These are phyloP conservation scores for Ascosphaera apis DNA, from an alignment of 2,329 filamentous ascomycete genomes.

Conservation along the genomic window DNA sequence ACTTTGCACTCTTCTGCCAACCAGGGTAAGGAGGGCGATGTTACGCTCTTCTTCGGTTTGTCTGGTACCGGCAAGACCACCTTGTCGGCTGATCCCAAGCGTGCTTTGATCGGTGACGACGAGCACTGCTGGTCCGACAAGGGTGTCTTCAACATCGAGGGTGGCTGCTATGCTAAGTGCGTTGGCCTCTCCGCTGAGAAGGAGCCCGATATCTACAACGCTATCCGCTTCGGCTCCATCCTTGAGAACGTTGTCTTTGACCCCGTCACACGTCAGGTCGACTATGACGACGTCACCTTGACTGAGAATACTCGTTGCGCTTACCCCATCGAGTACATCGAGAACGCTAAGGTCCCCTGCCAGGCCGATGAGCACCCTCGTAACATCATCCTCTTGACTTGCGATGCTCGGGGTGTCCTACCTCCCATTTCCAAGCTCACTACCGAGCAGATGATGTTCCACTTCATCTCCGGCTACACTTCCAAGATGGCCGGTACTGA, in stretches of 20 bases:
- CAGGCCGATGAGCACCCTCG: slow-evolving; percentile 64
- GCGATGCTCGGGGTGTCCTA: slow-evolving; percentile 89
- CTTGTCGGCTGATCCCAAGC: slow-evolving; percentile 88
- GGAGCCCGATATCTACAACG: slow-evolving; percentile 92
- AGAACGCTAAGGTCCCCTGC: slow-evolving; percentile 97
- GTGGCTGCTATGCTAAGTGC: slow-evolving; percentile 97
- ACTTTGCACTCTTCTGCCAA: slow-evolving; percentile 98
- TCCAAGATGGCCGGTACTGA: slow-evolving; percentile 99
- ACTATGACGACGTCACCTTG: slow-evolving; percentile 86
- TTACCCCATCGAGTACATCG: slow-evolving; percentile 97
- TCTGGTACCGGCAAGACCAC: slow-evolving; percentile 98
- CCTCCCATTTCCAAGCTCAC: slow-evolving; percentile 95
- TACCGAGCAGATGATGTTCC: slow-evolving; percentile 96
- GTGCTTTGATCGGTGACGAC: slow-evolving; percentile 87
- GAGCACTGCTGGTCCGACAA: slow-evolving; percentile 98
- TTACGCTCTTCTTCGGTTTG: slow-evolving; percentile 97
- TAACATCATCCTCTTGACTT: slow-evolving; percentile 97
- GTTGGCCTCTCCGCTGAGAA: slow-evolving; percentile 95
- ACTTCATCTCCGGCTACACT: slow-evolving; percentile 99
- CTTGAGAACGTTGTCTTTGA: slow-evolving; percentile 98
- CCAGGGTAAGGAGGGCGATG: slow-evolving; percentile 81
- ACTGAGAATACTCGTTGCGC: slow-evolving; percentile 98
- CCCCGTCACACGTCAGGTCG: slow-evolving; percentile 64
- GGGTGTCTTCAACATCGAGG: slow-evolving; percentile 98
- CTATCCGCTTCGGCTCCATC: slow-evolving; percentile 90